phyloP scores from a whole-genome alignment of 805 yeast genomes.

The Torulaspora franciscae region DNA sequence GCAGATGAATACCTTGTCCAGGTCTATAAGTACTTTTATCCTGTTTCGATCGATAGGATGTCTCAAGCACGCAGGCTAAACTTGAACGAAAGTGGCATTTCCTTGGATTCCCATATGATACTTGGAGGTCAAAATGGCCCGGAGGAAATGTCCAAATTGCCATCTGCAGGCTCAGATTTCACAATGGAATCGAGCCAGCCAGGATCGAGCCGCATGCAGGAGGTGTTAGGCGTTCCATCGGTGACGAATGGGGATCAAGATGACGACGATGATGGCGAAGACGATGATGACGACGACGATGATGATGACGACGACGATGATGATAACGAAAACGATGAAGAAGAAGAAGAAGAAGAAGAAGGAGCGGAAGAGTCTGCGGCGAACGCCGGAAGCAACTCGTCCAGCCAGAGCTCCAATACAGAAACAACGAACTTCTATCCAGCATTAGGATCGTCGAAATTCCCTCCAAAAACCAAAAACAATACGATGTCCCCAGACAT shows the following conservation, averaged over 20 bases:
- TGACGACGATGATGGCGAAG: constrained; percentile 8
- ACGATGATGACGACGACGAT: constrained; percentile 13
- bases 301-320: constrained; percentile 16
- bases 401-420: constrained; percentile 9
- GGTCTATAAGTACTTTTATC: constrained; percentile 32
- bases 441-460: constrained; percentile 12
- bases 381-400: constrained; percentile 3
- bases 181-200: constrained; percentile 1
- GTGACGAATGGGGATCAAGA: constrained; percentile 5
- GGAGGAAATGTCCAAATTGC: background rate
- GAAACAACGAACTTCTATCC: constrained; percentile 15
- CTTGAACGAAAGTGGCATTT: background rate
- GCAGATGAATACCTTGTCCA: constrained; percentile 32
- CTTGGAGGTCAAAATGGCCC: background rate
- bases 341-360: constrained; percentile 8
- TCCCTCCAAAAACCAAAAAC: constrained; percentile 14
- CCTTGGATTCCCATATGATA: background rate
- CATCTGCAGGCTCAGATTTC: background rate
- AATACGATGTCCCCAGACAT: constrained; percentile 23
- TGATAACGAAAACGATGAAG: constrained; percentile 11
- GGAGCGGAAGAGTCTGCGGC: constrained; percentile 7
- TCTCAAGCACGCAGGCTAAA: constrained; percentile 1
- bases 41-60: constrained; percentile 8
- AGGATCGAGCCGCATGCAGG: background rate
- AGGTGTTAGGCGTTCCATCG: background rate